Evolutionary conservation across 2,329 filamentous ascomycete genomes (phyloP).

Genomic region (Neopestalotiopsis sp.): DNA sequence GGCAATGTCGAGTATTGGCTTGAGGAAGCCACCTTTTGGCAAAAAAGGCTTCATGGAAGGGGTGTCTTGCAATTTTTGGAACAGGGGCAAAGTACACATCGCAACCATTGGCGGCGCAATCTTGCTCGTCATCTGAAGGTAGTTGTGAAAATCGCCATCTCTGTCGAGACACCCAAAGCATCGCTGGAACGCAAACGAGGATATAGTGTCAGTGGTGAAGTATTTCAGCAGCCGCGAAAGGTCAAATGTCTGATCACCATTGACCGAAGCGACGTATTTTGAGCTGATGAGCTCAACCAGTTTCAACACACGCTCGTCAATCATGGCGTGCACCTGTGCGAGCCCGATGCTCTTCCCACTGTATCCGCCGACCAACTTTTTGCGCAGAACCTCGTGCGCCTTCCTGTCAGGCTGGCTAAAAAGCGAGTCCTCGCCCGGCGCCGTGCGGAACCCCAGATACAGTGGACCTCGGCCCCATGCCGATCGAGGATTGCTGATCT

Average conservation of each 20-base stretch:
- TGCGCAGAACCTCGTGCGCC: constrained; percentile 45
- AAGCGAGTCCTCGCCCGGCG: not conserved
- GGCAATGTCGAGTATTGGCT: not conserved
- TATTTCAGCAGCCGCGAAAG: constrained; percentile 42
- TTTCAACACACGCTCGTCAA: constrained; percentile 52
- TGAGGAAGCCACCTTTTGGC: not conserved
- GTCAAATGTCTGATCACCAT: constrained; percentile 47
- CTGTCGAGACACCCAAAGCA: not conserved
- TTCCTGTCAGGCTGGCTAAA: constrained; percentile 46
- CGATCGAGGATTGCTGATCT: not conserved
- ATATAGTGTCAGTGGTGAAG: too few relatives aligned
- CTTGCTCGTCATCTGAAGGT: not conserved
- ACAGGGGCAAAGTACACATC: not conserved
- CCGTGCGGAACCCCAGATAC: not conserved
- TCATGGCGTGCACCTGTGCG: constrained; percentile 49
- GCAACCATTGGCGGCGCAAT: not conserved
- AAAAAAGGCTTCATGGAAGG: not conserved
- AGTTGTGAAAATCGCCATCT: not conserved
- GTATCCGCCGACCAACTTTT: constrained; percentile 47
- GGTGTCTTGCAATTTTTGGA: not conserved
- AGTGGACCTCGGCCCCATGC: not conserved
- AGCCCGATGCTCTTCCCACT: constrained; percentile 54
- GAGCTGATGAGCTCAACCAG: constrained; percentile 47
- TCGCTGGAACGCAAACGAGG: too few relatives aligned
- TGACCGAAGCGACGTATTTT: constrained; percentile 41